phyloP scores from a whole-genome alignment of 2,329 filamentous ascomycete species.

The Alternaria ethzedia region DNA sequence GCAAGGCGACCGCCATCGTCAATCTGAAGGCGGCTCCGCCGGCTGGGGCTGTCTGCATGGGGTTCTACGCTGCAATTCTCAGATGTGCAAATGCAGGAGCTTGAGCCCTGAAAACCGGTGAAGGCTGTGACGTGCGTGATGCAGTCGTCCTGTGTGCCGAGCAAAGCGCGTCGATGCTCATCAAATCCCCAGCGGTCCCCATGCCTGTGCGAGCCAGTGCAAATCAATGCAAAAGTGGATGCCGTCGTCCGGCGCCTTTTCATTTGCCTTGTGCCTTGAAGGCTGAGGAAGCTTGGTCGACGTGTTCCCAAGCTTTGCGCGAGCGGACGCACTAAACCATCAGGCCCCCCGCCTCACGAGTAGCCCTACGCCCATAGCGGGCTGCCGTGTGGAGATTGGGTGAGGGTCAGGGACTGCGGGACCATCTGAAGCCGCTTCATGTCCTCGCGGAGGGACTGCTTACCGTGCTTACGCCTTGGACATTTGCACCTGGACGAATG shows the following conservation, averaged over 20 bases:
- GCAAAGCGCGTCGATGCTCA: constrained; percentile 17
- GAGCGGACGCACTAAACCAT: constrained; percentile 23
- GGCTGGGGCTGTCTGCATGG: constrained; percentile 16
- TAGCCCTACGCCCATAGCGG: constrained; percentile 31
- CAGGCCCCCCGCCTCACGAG: constrained; percentile 37
- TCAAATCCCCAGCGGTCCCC: constrained; percentile 9
- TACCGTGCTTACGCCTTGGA: constrained; percentile 43
- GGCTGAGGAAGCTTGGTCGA: constrained; percentile 39
- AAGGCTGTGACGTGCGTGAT: constrained; percentile 20
- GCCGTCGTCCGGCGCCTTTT: constrained; percentile 8
- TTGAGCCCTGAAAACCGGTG: constrained; percentile 19
- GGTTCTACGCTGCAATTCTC: not conserved
- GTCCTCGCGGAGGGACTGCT: constrained; percentile 39
- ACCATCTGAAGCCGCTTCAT: constrained; percentile 30
- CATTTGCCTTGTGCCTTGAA: constrained; percentile 20
- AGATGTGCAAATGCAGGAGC: constrained; percentile 18
- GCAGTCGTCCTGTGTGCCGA: constrained; percentile 14
- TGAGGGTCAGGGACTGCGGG: constrained; percentile 23
- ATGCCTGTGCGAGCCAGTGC: constrained; percentile 2
- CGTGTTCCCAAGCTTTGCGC: constrained; percentile 39
- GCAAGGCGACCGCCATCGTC: constrained; percentile 16
- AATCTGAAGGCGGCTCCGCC: constrained; percentile 30
- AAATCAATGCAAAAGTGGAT: constrained; percentile 12
- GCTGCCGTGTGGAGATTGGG: constrained; percentile 45
- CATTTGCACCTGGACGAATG: constrained; percentile 33